Evolutionary conservation across 75 land plant genomes (phyloP).

Genomic region (Cunninghamia lanceolata): DNA sequence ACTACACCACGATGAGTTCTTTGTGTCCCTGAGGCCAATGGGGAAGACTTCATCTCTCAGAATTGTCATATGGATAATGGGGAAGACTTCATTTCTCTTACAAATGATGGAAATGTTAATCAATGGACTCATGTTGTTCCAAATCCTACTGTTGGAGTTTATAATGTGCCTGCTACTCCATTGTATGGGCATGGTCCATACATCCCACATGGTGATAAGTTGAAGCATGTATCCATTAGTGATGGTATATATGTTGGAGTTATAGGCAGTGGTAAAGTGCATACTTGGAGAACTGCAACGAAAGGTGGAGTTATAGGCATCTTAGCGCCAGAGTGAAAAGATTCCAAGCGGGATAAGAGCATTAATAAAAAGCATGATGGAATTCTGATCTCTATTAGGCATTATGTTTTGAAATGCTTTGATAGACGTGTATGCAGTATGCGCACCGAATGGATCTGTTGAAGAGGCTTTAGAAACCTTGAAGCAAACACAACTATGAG

Average conservation of each 20-base stretch:
- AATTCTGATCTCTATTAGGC: too few species aligned
- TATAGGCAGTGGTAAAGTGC: constrained; percentile 25
- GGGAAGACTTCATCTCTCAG: too few species aligned
- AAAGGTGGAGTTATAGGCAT: constrained; percentile 34
- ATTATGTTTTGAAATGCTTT: too few species aligned
- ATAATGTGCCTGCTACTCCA: constrained; percentile 36
- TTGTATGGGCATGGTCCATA: constrained; percentile 21
- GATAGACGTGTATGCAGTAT: too few species aligned
- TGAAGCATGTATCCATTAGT: constrained; percentile 34
- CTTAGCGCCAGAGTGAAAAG: constrained; percentile 20
- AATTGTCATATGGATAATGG: too few species aligned
- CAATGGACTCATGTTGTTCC: constrained; percentile 40
- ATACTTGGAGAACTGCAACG: constrained; percentile 32
- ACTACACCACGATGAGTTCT: too few species aligned
- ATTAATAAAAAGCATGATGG: too few species aligned
- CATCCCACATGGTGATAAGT: constrained; percentile 25
- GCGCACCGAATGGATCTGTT: too few species aligned
- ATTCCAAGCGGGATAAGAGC: too few species aligned
- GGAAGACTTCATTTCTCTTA: constrained; percentile 38
- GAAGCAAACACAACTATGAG: too few species aligned
- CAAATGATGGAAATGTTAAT: constrained; percentile 40
- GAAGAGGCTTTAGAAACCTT: too few species aligned
- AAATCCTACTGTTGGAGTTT: constrained; percentile 34
- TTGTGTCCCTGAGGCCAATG: too few species aligned
- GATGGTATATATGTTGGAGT: constrained; percentile 38